A percentile compares a stretch with the other conserved stretches of the same genome.
phyloP scores from a whole-genome alignment of 108 stramenopile species.

The Skeletonema potamos region DNA sequence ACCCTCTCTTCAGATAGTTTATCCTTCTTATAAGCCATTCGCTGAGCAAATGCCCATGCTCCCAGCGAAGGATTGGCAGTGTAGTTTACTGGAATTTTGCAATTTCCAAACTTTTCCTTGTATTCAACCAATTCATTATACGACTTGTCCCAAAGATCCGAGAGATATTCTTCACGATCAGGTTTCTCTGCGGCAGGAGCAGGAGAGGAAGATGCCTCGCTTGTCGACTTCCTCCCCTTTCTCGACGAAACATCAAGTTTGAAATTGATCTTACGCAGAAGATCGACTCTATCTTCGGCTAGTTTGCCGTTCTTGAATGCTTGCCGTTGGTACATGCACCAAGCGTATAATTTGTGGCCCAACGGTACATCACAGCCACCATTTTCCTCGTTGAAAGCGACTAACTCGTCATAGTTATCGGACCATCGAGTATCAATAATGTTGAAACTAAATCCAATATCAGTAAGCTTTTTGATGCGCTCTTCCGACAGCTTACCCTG shows the following conservation, averaged over 20 bases:
- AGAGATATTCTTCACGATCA: neutral
- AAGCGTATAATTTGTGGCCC: conserved; percentile 15
- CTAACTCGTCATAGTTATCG: conserved; percentile 2
- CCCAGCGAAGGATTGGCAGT: conserved; percentile 24
- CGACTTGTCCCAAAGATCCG: conserved; percentile 1
- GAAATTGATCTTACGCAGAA: conserved; percentile 10
- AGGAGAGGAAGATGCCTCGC: neutral
- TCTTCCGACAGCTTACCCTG: conserved; percentile 6
- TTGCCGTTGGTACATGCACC: conserved; percentile 19
- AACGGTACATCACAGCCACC: conserved; percentile 24
- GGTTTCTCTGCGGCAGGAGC: neutral
- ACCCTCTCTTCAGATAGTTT: conserved; percentile 29
- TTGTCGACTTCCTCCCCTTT: neutral
- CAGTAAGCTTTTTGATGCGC: neutral
- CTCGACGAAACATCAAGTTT: neutral
- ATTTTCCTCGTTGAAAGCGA: neutral
- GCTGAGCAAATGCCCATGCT: conserved; percentile 27
- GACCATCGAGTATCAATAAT: conserved; percentile 12
- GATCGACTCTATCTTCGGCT: conserved; percentile 11
- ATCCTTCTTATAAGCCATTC: conserved; percentile 18
- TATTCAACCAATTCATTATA: neutral
- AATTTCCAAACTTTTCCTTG: conserved; percentile 6
- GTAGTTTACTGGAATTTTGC: conserved; percentile 5
- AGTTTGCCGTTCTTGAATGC: conserved; percentile 32
- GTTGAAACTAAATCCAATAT: conserved; percentile 3